Evolutionary conservation across 1,139 yeast genomes (phyloP).

Genomic region (Geotrichum klebahnii): DNA sequence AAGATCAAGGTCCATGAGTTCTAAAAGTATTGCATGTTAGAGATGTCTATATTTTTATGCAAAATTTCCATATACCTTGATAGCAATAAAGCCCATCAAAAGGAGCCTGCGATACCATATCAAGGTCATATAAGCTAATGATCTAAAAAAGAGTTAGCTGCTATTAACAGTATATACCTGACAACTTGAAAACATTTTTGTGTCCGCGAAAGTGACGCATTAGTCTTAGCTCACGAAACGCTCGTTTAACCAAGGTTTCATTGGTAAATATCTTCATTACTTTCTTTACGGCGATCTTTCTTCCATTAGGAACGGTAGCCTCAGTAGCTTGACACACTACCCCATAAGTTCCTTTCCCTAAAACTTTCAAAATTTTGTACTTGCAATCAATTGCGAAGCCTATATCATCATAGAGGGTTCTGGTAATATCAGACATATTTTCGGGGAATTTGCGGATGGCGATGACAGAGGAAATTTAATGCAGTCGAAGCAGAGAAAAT

Average conservation of each 20-base stretch:
- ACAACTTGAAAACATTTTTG: slow-evolving; percentile 47
- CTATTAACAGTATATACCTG: slow-evolving; percentile 13
- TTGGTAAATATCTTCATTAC: slow-evolving; percentile 62
- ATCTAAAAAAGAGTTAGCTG: slow-evolving; percentile 42
- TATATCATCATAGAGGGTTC: slow-evolving; percentile 27
- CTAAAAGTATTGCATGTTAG: slow-evolving; percentile 36
- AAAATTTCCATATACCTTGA: slow-evolving; percentile 38
- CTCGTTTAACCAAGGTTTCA: slow-evolving; percentile 65
- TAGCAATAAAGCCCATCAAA: slow-evolving; percentile 84
- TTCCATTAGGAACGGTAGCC: slow-evolving; percentile 29
- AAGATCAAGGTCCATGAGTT: slow-evolving; percentile 74
- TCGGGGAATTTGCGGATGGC: not conserved
- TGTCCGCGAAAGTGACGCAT: slow-evolving; percentile 82
- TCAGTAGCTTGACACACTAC: slow-evolving; percentile 76
- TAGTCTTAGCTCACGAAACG: slow-evolving; percentile 70
- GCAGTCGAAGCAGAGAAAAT: not conserved
- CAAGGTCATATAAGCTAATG: slow-evolving; percentile 67
- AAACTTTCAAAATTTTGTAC: slow-evolving; percentile 54
- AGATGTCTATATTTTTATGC: not conserved
- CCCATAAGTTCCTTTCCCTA: slow-evolving; percentile 90
- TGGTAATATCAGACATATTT: slow-evolving; percentile 15
- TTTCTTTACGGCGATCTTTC: slow-evolving; percentile 66
- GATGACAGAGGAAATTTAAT: not conserved
- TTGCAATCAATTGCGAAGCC: slow-evolving; percentile 59
- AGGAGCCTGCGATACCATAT: slow-evolving; percentile 59